Evolutionary conservation across 164 flowering plant genomes (phyloP), one percentile per base, ranked within the genome.

Genomic region (Vitis rupestris): DNA sequence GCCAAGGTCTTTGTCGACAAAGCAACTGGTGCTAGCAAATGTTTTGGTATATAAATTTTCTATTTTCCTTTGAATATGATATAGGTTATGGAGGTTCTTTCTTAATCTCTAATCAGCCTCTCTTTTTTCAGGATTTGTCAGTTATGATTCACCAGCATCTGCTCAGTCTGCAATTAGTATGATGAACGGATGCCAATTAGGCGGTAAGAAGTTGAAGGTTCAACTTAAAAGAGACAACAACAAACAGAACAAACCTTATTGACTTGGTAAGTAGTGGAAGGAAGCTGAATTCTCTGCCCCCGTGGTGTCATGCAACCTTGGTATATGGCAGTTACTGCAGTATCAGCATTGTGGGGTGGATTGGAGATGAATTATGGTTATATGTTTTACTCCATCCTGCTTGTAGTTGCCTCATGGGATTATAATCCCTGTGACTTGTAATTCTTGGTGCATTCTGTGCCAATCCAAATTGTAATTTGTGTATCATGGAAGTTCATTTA

Each of bases 211-310:
- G 81, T 86, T 96, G 87, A 93, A 96, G 75, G 99, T 96, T 77
- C 97, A 96, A 79, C 92, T 90, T 64, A 96, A 96, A 84, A 89
- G 97, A 87, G 97, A 96, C 81, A 96, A 93, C 84, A 90, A 93
- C 84, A 90, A 90, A 79, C 97, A 84, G 79, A 86, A 70, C 54
- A 85, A 85, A 75, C 85, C 90, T 63, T 90, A 89, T 66, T 92
- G 85, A 92, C 50, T 61, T 54, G 68, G 74, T 72, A 67, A 74
- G 70, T 61, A 19, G 44, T 70, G 61, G 73, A 76, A 71, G 78
- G 78, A 71, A 78, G 76, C 78, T 63, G 71, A 71, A 51, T 69
- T 76, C 72, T 62, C 69, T 65, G 16, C 71, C 74, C 74, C 60
- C 67, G 65, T 52, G 72, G 68, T 72, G 56, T 63, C 66, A 59